Percentiles rank a stretch among this genome's conserved stretches.
phyloP scores from a whole-genome alignment of 2,329 filamentous ascomycete genomes.

The Botrytis pseudocinerea region DNA sequence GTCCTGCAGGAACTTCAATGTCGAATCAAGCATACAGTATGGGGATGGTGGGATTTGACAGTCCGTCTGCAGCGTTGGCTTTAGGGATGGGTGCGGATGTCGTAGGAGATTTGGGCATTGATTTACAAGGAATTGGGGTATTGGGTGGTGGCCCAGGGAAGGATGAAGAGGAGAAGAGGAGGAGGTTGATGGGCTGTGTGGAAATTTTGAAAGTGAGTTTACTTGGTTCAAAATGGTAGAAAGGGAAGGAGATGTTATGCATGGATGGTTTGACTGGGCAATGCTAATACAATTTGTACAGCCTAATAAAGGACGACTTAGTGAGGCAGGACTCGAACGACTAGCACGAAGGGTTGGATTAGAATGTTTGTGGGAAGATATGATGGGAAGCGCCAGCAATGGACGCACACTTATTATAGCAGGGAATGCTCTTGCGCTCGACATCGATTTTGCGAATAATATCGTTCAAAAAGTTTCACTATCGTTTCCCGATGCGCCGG shows the following conservation, averaged over 20 bases:
- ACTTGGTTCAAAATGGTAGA: neutral
- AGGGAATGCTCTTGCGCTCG: constrained; percentile 59
- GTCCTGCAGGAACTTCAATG: constrained; percentile 43
- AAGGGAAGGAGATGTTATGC: neutral
- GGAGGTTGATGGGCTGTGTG: constrained; percentile 44
- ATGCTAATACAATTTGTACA: constrained; percentile 32
- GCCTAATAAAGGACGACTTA: constrained; percentile 61
- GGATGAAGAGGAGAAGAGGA: constrained; percentile 54
- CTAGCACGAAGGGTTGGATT: constrained; percentile 68
- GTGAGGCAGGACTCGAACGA: constrained; percentile 72
- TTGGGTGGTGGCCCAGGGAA: constrained; percentile 32
- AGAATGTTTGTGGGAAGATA: constrained; percentile 61
- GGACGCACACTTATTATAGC: constrained; percentile 61
- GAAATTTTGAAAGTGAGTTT: constrained; percentile 39
- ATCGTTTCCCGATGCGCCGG: constrained; percentile 60
- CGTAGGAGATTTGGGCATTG: constrained; percentile 50
- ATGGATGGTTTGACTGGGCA: constrained; percentile 31
- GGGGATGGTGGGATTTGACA: constrained; percentile 54
- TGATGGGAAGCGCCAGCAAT: constrained; percentile 48
- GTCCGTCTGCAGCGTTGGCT: constrained; percentile 62
- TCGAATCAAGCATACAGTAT: constrained; percentile 49
- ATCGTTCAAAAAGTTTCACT: constrained; percentile 63
- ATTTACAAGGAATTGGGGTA: constrained; percentile 29
- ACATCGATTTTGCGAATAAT: constrained; percentile 62
- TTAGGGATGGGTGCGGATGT: constrained; percentile 52